Percentiles rank a stretch among this genome's conserved stretches.
Conservation (phyloP, 352 stramenopile species). For the Globisporangium splendens region DNA sequence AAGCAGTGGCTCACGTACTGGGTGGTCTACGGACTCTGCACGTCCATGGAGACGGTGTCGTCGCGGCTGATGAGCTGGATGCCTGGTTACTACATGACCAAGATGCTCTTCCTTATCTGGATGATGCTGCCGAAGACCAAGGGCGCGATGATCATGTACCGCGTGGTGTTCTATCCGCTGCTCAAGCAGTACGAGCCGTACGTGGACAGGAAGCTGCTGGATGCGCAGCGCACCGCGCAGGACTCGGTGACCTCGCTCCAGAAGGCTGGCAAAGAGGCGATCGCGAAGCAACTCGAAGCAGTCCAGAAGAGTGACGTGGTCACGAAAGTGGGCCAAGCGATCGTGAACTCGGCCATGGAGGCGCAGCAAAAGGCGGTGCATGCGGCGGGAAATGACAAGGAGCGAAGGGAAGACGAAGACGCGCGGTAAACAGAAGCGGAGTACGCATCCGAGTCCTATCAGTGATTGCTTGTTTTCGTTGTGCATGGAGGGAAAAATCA, state of each 20-base stretch:
- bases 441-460: too few relatives aligned
- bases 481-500: too few relatives aligned
- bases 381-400: not conserved
- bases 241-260: constrained; percentile 48
- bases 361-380: not conserved
- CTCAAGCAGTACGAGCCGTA: constrained; percentile 70
- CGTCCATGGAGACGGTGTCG: constrained; percentile 83
- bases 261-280: constrained; percentile 38
- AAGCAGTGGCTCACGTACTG: constrained; percentile 95
- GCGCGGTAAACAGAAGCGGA: too few relatives aligned
- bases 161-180: constrained; percentile 49
- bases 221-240: constrained; percentile 41
- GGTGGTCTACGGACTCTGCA: constrained; percentile 94
- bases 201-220: constrained; percentile 60
- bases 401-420: not conserved
- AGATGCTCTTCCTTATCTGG: constrained; percentile 95
- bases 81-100: constrained; percentile 94
- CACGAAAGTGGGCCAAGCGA: constrained; percentile 36
- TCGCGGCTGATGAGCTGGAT: constrained; percentile 63
- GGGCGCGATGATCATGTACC: constrained; percentile 68
- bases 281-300: constrained; percentile 39
- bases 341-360: constrained; percentile 19
- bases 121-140: constrained; percentile 92
- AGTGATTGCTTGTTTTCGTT: too few relatives aligned
- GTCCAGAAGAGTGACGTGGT: constrained; percentile 57